Base-by-base conservation (phyloP, 1,284 basidiomycete species). In the Sporisorium scitamineum region DNA sequence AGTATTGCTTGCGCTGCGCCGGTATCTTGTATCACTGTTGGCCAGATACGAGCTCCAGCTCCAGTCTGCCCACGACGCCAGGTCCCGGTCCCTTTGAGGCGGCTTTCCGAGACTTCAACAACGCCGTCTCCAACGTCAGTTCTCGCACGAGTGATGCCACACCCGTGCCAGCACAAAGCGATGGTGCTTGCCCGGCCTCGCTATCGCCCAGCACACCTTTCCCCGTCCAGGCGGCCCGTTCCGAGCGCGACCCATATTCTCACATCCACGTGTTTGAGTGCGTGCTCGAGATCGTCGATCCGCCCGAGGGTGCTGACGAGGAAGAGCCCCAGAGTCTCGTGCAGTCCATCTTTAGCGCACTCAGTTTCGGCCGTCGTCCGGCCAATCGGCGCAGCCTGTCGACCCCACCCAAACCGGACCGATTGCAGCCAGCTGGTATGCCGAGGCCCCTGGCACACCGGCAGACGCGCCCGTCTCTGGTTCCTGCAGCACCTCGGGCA, bases 1-100 rank as follows among this genome's bases (percentile, higher is more conserved):
- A 85, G 67, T 85, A 89, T 67, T 87, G 88, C 29, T 79, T 89
- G 9, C 87, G 89, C 14, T 88, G 87, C 22, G 84, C 86, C 0
- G 88, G 88, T 1, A 88, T 89, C 59, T 79, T 89, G 27, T 89
- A 89, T 75, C 88, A 89, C 76, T 85, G 70, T 44, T 82, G 80
- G 81, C 80, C 80, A 22, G 81, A 83, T 53, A 65, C 72, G 9
- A 70, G 65, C 54, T 78, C 78, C 16, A 61, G 51, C 31, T 24
- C 62, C 16, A 71, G 65, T 31, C 29, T 66, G 18, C 72, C 72
- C 4, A 13, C 53, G 5, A 75, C 72, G n/a, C 72, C 72, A 1
- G 67, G 72, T 3, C 71, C 65, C 1, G 66, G 71, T 29, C 72
- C 72, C 3, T 75, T 75, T 37, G 67, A 75, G 5, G 67, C 60